Base-by-base conservation (phyloP, 768 basidiomycete species). In the Mycena rebaudengoi region DNA sequence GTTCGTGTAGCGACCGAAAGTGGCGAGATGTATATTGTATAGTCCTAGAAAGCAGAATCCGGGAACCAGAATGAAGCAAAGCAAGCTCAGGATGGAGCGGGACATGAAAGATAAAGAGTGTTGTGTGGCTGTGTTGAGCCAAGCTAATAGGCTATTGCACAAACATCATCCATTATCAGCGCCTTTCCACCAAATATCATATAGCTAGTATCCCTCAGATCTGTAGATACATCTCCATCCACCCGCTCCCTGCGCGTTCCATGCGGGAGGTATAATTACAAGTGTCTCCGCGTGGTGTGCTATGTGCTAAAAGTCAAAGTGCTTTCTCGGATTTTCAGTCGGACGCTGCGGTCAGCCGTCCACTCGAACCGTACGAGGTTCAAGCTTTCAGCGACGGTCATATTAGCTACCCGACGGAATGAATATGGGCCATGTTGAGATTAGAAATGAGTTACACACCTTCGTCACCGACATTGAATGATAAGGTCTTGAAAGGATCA, bases 401-500 rank as follows among this genome's bases (percentile, higher is more conserved):
- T 83, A 35, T 79, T 75, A 12, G 73, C 80, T 80, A 44, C 11
- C n/a, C n/a, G 6, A 12, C 20, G 25, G 12, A 11, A n/a, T n/a
- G 3, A 14, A 37, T 23, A 29, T 28, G 40, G 30, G 28, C 14
- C 28, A 51, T n/a, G n/a, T n/a, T n/a, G n/a, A n/a, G n/a, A n/a
- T n/a, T 18, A 49, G 32, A 44, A 45, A 18, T 8, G 18, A 25
- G n/a, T n/a, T n/a, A 75, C 87, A 70, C 68, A 94, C 96, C 92
- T 71, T 91, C 91, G 45, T 89, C 86, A 0, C 93, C 95, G 11
- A 98, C 83, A 62, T 92, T 90, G 75, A 98, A 98, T 37, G 86
- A 85, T 50, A 96, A 82, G 4, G 89, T 91, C 77, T 97, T 99
- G 82, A 87, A 99, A 1, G 98, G 95, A 48, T 91, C 85, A 0